Conservation (phyloP, 305 asterid species). For the Vinca major region DNA sequence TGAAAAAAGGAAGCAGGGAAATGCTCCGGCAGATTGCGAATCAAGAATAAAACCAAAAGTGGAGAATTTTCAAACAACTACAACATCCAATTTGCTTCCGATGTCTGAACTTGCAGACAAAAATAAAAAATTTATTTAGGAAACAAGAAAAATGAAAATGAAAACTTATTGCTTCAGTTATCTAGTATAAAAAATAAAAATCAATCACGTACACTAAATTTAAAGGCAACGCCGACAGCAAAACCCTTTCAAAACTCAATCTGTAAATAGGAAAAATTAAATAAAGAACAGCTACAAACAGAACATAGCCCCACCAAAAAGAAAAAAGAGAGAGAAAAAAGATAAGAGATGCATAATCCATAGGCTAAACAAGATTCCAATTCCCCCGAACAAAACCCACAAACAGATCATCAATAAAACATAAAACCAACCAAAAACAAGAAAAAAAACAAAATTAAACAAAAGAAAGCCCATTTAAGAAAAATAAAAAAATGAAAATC, state of each 20-base stretch:
- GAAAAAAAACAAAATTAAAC: constrained; percentile 10
- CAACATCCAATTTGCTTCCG: constrained; percentile 18
- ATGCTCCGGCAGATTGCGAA: constrained; percentile 33
- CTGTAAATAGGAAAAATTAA: constrained; percentile 12
- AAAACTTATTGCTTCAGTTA: neutral
- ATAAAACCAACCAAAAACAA: constrained; percentile 2
- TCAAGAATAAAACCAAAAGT: constrained; percentile 40
- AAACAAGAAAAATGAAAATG: constrained; percentile 3
- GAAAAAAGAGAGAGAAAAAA: neutral
- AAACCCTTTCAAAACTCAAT: constrained; percentile 18
- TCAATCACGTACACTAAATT: constrained; percentile 3
- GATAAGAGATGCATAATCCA: constrained; percentile 8
- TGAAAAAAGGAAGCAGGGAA: constrained; percentile 16
- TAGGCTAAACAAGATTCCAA: constrained; percentile 18
- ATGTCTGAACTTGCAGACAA: constrained; percentile 9
- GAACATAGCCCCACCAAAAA: constrained; percentile 7
- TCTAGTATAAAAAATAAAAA: constrained; percentile 2
- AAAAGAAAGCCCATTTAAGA: constrained; percentile 15
- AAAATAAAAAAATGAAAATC: constrained; percentile 4
- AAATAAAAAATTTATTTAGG: neutral
- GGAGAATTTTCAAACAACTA: constrained; percentile 20
- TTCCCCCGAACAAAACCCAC: constrained; percentile 14
- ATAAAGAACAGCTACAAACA: neutral
- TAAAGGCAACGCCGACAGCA: constrained; percentile 2
- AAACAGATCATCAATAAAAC: constrained; percentile 14